A percentile compares a stretch with the other conserved stretches of the same genome.
Evolutionary conservation across 495 filamentous ascomycete genomes (phyloP).

Genomic region (Melanomma pulvis-pyrius): DNA sequence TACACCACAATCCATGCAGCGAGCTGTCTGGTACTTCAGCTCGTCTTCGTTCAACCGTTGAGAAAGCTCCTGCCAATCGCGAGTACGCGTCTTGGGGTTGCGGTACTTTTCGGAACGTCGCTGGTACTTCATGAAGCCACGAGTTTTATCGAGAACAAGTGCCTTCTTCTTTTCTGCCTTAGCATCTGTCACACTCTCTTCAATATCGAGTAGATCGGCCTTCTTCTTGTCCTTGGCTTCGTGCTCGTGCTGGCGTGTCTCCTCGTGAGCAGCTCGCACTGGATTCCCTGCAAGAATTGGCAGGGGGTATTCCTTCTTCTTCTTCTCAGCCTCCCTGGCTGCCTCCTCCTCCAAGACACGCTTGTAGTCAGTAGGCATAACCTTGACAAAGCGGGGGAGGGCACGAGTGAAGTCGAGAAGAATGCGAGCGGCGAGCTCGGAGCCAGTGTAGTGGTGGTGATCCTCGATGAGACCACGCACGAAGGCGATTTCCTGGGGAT

Average conservation of each 20-base stretch:
- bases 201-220: constrained; percentile 86
- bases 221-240: constrained; percentile 65
- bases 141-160: constrained; percentile 94
- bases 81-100: constrained; percentile 77
- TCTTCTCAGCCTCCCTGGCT: constrained; percentile 80
- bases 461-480: constrained; percentile 95
- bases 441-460: constrained; percentile 98
- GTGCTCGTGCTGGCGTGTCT: constrained; percentile 62
- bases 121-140: constrained; percentile 98
- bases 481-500: constrained; percentile 90
- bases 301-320: constrained; percentile 79
- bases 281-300: constrained; percentile 71
- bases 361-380: constrained; percentile 97
- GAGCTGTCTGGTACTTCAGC: constrained; percentile 96
- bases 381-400: constrained; percentile 89
- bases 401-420: constrained; percentile 96
- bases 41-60: constrained; percentile 91
- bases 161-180: constrained; percentile 94
- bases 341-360: constrained; percentile 86
- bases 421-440: constrained; percentile 92
- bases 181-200: constrained; percentile 85
- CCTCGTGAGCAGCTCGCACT: constrained; percentile 52
- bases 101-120: constrained; percentile 95
- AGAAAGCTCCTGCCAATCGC: constrained; percentile 95
- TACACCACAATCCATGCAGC: constrained; percentile 99